These are phyloP conservation scores for Hypoxylon subgilvum DNA, from an alignment of 495 filamentous ascomycete genomes.

Conservation along the genomic window DNA sequence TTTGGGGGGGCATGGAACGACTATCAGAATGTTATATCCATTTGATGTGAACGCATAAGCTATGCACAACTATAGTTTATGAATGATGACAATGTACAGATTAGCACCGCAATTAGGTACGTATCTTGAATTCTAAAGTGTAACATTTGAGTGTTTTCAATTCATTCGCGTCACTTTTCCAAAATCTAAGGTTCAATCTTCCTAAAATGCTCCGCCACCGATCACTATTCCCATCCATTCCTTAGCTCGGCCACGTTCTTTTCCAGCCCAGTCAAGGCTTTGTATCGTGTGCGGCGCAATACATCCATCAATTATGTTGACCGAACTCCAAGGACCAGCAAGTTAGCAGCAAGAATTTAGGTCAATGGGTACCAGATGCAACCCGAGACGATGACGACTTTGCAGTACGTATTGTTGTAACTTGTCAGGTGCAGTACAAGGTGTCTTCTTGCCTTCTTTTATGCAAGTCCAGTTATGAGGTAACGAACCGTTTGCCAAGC, in stretches of 20 bases:
- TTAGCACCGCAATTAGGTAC: not conserved
- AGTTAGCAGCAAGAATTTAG: too few relatives aligned
- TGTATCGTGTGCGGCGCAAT: too few relatives aligned
- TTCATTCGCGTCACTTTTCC: not conserved
- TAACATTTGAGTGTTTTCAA: not conserved
- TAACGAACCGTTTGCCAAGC: conserved; percentile 22
- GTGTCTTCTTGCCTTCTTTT: conserved; percentile 16
- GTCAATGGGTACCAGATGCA: not conserved
- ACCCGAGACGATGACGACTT: not conserved
- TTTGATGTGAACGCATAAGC: not conserved
- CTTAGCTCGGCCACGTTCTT: not conserved
- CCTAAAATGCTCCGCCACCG: conserved; percentile 6
- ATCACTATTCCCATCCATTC: conserved; percentile 7
- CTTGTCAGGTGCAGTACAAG: not conserved
- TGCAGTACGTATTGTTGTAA: not conserved
- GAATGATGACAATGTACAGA: too few relatives aligned
- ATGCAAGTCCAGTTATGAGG: conserved; percentile 8
- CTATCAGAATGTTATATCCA: not conserved
- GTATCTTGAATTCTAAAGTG: not conserved
- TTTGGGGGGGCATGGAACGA: too few relatives aligned
- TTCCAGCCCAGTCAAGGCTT: too few relatives aligned
- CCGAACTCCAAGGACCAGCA: too few relatives aligned
- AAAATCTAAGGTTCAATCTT: not conserved
- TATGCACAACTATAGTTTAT: too few relatives aligned
- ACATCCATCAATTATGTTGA: too few relatives aligned